Base-by-base conservation (phyloP, 345 rosid genomes). In the Clarkia xantiana region DNA sequence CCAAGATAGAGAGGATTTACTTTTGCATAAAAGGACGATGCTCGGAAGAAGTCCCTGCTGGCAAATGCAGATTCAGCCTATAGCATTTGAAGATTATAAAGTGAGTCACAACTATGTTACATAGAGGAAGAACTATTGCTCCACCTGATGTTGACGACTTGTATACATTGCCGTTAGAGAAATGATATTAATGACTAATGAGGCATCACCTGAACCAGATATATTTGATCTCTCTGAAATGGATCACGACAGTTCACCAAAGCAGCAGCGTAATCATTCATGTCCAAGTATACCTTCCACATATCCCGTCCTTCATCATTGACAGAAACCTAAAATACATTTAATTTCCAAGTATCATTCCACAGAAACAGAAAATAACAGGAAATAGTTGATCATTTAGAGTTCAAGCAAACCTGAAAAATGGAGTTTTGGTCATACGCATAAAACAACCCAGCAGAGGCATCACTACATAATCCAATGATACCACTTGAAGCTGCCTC, bases 261-360 rank as follows among this genome's bases (percentile, higher is more conserved):
- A 59, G 95, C 89, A 56, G 98, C 87, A 73, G 94, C 88, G 72
- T 77, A 91, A 57, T 73, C 95, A 64, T 80, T 91, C 84, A 91
- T 73, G 72, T 86, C 85, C 60, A 86, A 76, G 71, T 91, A 80
- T 54, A 91, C 95, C 82, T 82, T 91, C 98, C 98, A 91, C 98
- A 91, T 91, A 70, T 86, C 95, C 52, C 94, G 78, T 52, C 82
- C 87, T 80, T 91, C 98, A 18, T 91, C 98, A 69, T 67, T 74
- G 53, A 91, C 90, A 56, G 98, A 86, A 40, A 91, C 94, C 98
- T 91, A 65, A 2, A 65, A 67, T 16, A 48, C 38, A 18, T 34
- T 22, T 22, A 22, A 22, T 5, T 22, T 22, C 25, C 25, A 22
- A 22, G 2, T 22, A 22, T 22, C 3, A 22, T 22, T 22, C 25